These are phyloP conservation scores for Dictyostelium purpureum DNA, from an alignment of 78 protist species.

Conservation along the genomic window DNA sequence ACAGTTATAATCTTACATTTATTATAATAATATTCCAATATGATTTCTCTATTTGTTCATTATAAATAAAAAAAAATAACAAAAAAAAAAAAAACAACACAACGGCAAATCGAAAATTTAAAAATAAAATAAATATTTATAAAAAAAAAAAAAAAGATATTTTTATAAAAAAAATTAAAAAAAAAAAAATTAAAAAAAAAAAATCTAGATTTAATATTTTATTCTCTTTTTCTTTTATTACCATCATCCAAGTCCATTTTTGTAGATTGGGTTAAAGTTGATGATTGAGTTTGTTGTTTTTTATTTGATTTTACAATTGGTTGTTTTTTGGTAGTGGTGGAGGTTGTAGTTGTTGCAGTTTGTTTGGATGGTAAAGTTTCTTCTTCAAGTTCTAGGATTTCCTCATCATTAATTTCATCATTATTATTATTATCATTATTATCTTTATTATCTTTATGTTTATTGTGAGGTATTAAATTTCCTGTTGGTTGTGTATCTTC, in stretches of 20 bases:
- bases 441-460: background rate
- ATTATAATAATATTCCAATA: too few species aligned
- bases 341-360: background rate
- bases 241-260: background rate
- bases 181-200: too few species aligned
- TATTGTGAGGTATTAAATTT: constrained; percentile 24
- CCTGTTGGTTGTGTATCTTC: constrained; percentile 11
- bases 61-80: too few species aligned
- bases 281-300: background rate
- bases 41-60: too few species aligned
- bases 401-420: background rate
- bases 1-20: too few species aligned
- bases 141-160: too few species aligned
- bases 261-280: background rate
- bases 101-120: too few species aligned
- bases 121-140: too few species aligned
- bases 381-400: background rate
- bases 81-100: too few species aligned
- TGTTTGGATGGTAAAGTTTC: background rate
- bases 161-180: too few species aligned
- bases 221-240: constrained; percentile 18
- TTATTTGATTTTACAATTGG: background rate
- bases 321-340: background rate
- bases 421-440: background rate
- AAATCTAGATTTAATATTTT: background rate